phyloP scores from a whole-genome alignment of 768 basidiomycete species.

The Nevesoporus exiguus region DNA sequence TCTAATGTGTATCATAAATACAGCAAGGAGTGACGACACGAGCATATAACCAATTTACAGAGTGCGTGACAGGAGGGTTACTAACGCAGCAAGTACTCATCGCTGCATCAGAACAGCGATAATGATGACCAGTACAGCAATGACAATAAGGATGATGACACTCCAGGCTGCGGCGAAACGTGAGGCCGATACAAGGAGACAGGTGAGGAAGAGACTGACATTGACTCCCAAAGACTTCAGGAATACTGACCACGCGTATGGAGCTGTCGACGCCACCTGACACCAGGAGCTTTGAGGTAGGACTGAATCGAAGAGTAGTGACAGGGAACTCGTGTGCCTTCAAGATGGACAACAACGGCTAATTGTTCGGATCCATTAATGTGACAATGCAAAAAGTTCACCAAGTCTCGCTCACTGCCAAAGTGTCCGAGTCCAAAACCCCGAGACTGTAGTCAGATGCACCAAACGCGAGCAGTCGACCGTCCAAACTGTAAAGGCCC shows the following conservation, averaged over 20 bases:
- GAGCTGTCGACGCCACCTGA: constrained; percentile 92
- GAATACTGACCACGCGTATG: constrained; percentile 75
- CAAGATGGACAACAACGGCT: constrained; percentile 87
- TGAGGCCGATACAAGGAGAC: constrained; percentile 28
- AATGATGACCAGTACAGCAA: constrained; percentile 42
- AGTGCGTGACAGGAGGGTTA: no score
- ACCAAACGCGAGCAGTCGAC: constrained; percentile 80
- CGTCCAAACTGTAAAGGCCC: constrained; percentile 63
- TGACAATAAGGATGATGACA: constrained; percentile 37
- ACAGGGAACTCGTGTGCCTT: constrained; percentile 95
- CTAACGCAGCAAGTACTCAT: background rate
- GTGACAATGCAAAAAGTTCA: background rate
- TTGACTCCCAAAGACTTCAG: constrained; percentile 47
- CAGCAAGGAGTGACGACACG: constrained; percentile 4
- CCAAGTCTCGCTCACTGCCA: constrained; percentile 54
- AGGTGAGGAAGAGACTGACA: constrained; percentile 42
- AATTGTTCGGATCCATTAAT: constrained; percentile 3
- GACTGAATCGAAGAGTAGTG: constrained; percentile 86
- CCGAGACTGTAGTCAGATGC: constrained; percentile 85
- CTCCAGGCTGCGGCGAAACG: constrained; percentile 35
- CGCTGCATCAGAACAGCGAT: constrained; percentile 41
- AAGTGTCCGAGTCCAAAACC: constrained; percentile 71
- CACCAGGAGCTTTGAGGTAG: constrained; percentile 72
- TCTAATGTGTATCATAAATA: constrained; percentile 33
- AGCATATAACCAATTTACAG: background rate